Evolutionary conservation across 2,329 filamentous ascomycete genomes (phyloP).

Genomic region (Xylaria sp.): DNA sequence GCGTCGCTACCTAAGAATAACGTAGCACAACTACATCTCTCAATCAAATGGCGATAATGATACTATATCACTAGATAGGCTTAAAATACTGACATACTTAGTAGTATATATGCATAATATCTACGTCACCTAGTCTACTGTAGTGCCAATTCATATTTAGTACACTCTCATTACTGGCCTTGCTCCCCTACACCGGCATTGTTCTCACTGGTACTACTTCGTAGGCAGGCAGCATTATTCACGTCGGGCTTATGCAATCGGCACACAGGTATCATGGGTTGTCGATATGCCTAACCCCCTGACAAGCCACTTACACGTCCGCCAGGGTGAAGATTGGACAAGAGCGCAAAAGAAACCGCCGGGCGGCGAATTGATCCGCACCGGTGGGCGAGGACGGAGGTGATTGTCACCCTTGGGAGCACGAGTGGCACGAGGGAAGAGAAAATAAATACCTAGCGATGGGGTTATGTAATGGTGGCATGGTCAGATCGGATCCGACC

Average conservation of each 20-base stretch:
- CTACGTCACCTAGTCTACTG: neutral
- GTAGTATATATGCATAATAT: too few species aligned
- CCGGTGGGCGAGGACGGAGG: conserved; percentile 19
- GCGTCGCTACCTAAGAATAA: too few species aligned
- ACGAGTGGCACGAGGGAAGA: conserved; percentile 7
- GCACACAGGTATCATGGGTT: conserved; percentile 11
- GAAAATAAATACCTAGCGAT: conserved; percentile 21
- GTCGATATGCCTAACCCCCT: conserved; percentile 11
- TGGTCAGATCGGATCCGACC: conserved; percentile 8
- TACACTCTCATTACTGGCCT: neutral
- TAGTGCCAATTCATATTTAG: neutral
- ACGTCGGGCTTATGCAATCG: conserved; percentile 23
- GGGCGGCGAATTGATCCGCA: conserved; percentile 31
- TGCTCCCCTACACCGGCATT: neutral
- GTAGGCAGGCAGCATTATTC: conserved; percentile 1
- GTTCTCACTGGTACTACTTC: neutral
- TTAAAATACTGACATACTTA: too few species aligned
- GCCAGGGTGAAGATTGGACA: conserved; percentile 20
- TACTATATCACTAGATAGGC: too few species aligned
- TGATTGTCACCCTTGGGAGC: neutral
- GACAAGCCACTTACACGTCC: conserved; percentile 24
- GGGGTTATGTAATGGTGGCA: conserved; percentile 5
- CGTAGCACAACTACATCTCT: too few species aligned
- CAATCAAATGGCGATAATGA: too few species aligned
- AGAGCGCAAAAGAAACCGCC: conserved; percentile 25